Conservation (phyloP, 192 early-diverging fungal species). For the Lunasporangiospora selenospora region DNA sequence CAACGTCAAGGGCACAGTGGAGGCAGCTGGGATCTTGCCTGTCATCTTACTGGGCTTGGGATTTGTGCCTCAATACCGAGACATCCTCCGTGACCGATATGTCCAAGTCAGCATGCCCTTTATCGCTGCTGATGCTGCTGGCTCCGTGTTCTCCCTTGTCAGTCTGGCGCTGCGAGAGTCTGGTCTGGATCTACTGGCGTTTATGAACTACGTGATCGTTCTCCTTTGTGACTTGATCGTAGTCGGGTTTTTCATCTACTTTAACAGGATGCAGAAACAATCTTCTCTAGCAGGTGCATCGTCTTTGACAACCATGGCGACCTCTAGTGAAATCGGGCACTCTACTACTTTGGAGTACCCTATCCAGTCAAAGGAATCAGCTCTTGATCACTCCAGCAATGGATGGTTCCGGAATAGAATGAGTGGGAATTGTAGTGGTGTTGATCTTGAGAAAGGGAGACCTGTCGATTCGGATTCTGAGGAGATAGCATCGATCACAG, state of each 20-base stretch:
- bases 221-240: conserved; percentile 32
- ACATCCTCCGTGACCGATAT: conserved; percentile 39
- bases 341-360: no score
- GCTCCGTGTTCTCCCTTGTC: conserved; percentile 53
- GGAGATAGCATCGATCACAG: no score
- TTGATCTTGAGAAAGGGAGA: no score
- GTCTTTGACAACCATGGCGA: no score
- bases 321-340: no score
- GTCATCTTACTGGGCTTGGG: conserved; percentile 47
- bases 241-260: conserved; percentile 20
- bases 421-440: no score
- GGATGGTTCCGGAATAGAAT: no score
- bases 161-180: conserved; percentile 28
- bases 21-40: conserved; percentile 52
- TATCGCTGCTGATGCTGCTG: conserved; percentile 49
- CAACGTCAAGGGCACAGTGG: conserved; percentile 34
- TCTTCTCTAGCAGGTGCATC: no score
- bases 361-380: no score
- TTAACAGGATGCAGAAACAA: conserved; percentile 28
- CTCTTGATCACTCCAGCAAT: no score
- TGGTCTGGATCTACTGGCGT: conserved; percentile 30
- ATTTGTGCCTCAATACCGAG: conserved; percentile 53
- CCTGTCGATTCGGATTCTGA: no score
- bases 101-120: conserved; percentile 55
- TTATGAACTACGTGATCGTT: conserved; percentile 26